A percentile compares a stretch with the other conserved stretches of the same genome.
Evolutionary conservation across 129 eudicot genomes (phyloP).

Genomic region (Artemisia argyi): DNA sequence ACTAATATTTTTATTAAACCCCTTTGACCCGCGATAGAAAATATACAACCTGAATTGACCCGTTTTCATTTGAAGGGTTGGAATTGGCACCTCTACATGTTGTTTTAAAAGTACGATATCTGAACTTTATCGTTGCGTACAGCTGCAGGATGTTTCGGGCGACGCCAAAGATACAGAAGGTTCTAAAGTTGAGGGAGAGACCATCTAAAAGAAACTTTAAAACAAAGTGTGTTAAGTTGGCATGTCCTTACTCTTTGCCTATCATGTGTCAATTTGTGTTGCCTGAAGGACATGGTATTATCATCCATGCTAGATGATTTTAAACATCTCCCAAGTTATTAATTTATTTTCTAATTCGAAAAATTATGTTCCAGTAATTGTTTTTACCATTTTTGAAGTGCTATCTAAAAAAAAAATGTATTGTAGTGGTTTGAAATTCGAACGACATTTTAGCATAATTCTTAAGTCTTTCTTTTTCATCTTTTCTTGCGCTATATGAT

Average conservation of each 20-base stretch:
- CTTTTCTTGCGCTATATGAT: no score
- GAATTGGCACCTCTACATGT: not conserved
- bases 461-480: no score
- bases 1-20: no score
- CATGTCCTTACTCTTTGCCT: constrained; percentile 4
- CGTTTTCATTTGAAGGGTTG: not conserved
- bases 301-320: constrained; percentile 8
- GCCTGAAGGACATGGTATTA: constrained; percentile 19
- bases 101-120: not conserved
- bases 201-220: constrained; percentile 4
- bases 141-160: constrained; percentile 70
- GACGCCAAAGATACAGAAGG: constrained; percentile 39
- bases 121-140: constrained; percentile 5
- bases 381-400: not conserved
- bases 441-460: no score
- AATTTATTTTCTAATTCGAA: not conserved
- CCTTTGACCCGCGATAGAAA: not conserved
- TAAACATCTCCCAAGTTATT: constrained; percentile 6
- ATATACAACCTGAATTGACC: not conserved
- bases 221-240: constrained; percentile 5
- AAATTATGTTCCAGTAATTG: constrained; percentile 2
- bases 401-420: no score
- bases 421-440: no score
- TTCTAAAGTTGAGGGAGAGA: constrained; percentile 35
- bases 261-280: no score